Evolutionary conservation across 2,329 filamentous ascomycete genomes (phyloP).

Genomic region (Fusarium multiceps): DNA sequence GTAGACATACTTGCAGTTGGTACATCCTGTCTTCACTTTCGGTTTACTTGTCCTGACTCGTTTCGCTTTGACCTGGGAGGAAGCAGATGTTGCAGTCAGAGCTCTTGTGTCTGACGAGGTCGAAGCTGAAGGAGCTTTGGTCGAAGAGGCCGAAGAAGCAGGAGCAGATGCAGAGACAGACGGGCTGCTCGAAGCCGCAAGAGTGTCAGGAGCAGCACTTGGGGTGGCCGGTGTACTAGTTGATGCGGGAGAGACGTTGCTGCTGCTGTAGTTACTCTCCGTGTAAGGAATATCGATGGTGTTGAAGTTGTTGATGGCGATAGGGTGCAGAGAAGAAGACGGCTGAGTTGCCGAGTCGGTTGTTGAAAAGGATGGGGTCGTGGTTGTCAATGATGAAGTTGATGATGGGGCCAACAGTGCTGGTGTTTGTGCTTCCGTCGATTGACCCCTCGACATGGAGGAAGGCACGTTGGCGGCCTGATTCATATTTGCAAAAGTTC

Average conservation of each 20-base stretch:
- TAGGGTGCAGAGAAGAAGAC: slow-evolving; percentile 8
- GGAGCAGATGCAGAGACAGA: slow-evolving; percentile 16
- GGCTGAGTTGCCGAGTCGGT: slow-evolving; percentile 18
- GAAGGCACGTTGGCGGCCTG: slow-evolving; percentile 15
- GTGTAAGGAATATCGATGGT: slow-evolving; percentile 22
- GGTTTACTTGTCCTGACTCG: slow-evolving; percentile 65
- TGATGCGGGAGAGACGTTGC: slow-evolving; percentile 34
- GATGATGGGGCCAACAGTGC: not conserved
- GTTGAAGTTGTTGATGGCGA: slow-evolving; percentile 11
- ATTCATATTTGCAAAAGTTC: slow-evolving; percentile 11
- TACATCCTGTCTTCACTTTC: slow-evolving; percentile 75
- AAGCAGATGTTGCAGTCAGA: slow-evolving; percentile 7
- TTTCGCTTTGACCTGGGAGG: slow-evolving; percentile 47
- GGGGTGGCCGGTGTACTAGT: slow-evolving; percentile 34
- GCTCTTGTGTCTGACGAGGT: slow-evolving; percentile 13
- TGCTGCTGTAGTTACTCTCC: slow-evolving; percentile 35
- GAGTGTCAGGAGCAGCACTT: slow-evolving; percentile 2
- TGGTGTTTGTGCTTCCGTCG: slow-evolving; percentile 6
- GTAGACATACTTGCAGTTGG: slow-evolving; percentile 72
- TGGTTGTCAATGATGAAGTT: not conserved
- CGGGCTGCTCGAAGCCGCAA: slow-evolving; percentile 10
- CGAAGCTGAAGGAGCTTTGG: slow-evolving; percentile 6
- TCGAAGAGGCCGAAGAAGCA: slow-evolving; percentile 1
- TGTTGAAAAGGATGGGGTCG: slow-evolving; percentile 11
- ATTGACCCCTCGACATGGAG: slow-evolving; percentile 16